Percentiles rank a stretch among this genome's conserved stretches.
Evolutionary conservation across 2,329 filamentous ascomycete species (phyloP).

Genomic region (Lachnellula cervina): DNA sequence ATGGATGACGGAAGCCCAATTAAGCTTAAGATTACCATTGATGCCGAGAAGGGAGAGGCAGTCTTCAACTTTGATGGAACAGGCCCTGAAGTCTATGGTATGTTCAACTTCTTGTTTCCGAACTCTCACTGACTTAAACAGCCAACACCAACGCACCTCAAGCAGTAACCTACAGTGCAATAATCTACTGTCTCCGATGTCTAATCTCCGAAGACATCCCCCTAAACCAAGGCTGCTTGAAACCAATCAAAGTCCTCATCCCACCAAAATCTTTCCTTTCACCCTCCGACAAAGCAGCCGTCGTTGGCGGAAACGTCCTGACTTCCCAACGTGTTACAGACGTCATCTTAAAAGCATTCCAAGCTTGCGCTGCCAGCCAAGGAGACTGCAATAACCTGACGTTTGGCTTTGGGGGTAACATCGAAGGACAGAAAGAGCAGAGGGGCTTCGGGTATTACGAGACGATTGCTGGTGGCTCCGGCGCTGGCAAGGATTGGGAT

Average conservation of each 20-base stretch:
- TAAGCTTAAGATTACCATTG: constrained; percentile 67
- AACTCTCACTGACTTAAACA: constrained; percentile 22
- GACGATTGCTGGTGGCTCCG: constrained; percentile 73
- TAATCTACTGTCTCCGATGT: constrained; percentile 80
- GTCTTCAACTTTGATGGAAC: constrained; percentile 76
- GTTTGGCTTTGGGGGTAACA: constrained; percentile 72
- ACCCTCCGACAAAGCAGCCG: constrained; percentile 70
- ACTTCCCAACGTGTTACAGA: constrained; percentile 79
- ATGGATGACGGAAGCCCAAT: constrained; percentile 87
- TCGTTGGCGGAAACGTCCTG: constrained; percentile 78
- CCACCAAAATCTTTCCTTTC: constrained; percentile 68
- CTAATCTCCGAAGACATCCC: constrained; percentile 79
- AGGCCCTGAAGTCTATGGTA: constrained; percentile 70
- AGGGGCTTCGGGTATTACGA: constrained; percentile 84
- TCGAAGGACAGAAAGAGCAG: constrained; percentile 51
- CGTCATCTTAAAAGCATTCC: constrained; percentile 75
- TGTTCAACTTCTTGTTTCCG: constrained; percentile 16
- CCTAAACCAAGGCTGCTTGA: constrained; percentile 79
- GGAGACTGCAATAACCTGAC: constrained; percentile 83
- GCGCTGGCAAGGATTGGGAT: constrained; percentile 68
- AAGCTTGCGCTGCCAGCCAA: constrained; percentile 72
- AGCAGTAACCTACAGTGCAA: constrained; percentile 76
- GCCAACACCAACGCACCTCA: constrained; percentile 75
- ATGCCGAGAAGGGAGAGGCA: constrained; percentile 68
- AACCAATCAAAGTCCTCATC: constrained; percentile 69